Conservation (phyloP, 495 filamentous ascomycete genomes). For the Neurospora tetrasperma region DNA sequence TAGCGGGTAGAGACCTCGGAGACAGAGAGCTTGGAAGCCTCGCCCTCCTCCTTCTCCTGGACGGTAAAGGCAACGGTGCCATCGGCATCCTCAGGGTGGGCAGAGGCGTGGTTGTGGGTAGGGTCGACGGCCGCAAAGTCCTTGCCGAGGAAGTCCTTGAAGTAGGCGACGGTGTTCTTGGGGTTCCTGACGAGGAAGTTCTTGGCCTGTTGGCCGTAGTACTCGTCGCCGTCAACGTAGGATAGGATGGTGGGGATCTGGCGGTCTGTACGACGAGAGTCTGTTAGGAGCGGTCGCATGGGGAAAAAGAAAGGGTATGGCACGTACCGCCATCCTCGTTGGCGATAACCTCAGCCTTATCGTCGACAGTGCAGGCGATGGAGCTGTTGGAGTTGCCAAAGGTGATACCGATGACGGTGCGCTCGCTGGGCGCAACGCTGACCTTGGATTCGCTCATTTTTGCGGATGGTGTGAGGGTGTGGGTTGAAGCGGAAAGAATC, state of each 20-base stretch:
- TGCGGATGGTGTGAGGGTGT: neutral
- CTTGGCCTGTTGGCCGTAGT: constrained; percentile 93
- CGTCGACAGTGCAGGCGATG: constrained; percentile 84
- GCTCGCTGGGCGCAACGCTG: constrained; percentile 44
- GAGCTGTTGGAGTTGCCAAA: constrained; percentile 98
- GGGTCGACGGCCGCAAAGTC: constrained; percentile 94
- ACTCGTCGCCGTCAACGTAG: constrained; percentile 91
- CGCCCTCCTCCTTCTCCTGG: constrained; percentile 52
- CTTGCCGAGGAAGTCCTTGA: constrained; percentile 91
- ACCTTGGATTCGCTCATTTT: constrained; percentile 32
- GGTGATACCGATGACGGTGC: constrained; percentile 84
- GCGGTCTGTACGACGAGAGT: constrained; percentile 51
- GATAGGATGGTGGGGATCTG: constrained; percentile 93
- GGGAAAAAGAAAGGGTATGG: neutral
- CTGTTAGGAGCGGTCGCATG: neutral
- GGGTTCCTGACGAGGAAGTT: constrained; percentile 82
- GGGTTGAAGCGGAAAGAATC: neutral
- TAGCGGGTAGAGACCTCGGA: constrained; percentile 83
- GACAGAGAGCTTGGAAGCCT: constrained; percentile 60
- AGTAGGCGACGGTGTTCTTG: constrained; percentile 87
- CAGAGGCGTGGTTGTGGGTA: constrained; percentile 84
- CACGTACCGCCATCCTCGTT: constrained; percentile 92
- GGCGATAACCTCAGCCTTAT: constrained; percentile 94
- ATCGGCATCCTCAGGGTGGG: constrained; percentile 71
- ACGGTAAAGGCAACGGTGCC: constrained; percentile 73